phyloP scores from a whole-genome alignment of 2,329 filamentous ascomycete genomes.

The Penicillium brevicompactum region DNA sequence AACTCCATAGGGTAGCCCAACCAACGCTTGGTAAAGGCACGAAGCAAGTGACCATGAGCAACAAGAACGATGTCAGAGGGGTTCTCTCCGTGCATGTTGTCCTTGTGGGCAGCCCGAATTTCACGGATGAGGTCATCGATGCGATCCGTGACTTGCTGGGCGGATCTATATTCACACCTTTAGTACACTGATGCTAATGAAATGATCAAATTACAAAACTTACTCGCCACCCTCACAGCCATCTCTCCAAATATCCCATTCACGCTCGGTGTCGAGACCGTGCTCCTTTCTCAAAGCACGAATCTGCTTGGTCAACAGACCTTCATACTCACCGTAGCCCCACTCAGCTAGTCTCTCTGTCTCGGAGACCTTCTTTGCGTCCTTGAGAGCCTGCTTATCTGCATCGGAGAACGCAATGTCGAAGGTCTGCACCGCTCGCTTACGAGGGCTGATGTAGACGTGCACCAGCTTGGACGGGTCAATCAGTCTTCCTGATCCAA shows the following conservation, averaged over 20 bases:
- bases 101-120: constrained; percentile 44
- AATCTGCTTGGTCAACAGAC: constrained; percentile 57
- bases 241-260: constrained; percentile 62
- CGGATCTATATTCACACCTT: constrained; percentile 25
- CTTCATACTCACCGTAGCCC: constrained; percentile 67
- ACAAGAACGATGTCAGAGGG: constrained; percentile 43
- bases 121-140: constrained; percentile 46
- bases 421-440: constrained; percentile 53
- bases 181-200: background rate
- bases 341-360: constrained; percentile 60
- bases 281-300: constrained; percentile 46
- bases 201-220: constrained; percentile 14
- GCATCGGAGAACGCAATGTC: constrained; percentile 45
- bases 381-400: constrained; percentile 23
- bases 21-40: constrained; percentile 53
- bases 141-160: constrained; percentile 42
- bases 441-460: constrained; percentile 55
- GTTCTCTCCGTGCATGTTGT: constrained; percentile 44
- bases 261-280: constrained; percentile 51
- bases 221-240: constrained; percentile 61
- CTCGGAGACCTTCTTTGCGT: constrained; percentile 43
- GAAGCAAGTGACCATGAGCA: constrained; percentile 50
- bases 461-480: constrained; percentile 52
- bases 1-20: constrained; percentile 45
- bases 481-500: constrained; percentile 55